Evolutionary conservation across 164 flowering plant genomes (phyloP), one percentile per base, ranked within the genome.

Genomic region (Chimonanthus praecox): DNA sequence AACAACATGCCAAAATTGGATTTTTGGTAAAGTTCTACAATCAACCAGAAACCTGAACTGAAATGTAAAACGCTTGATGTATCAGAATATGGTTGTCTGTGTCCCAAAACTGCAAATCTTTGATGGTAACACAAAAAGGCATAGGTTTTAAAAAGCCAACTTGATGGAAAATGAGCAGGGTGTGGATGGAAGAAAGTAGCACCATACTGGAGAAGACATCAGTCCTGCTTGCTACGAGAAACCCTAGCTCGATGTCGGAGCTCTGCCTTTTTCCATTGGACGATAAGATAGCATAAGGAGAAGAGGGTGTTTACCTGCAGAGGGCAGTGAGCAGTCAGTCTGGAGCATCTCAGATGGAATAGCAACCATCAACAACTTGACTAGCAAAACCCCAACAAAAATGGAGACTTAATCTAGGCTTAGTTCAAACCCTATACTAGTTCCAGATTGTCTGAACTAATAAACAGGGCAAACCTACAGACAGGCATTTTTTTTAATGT

Each of bases 201-300:
- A 54, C 60, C 60, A 44, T 44, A 11, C 18, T 47, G 20, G 46
- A 43, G 21, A 2, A 51, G 54, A 70, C 50, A 60, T 83, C 73
- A 90, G 49, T 90, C 94, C 76, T 84, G 78, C 85, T 92, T 92
- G 83, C 74, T 77, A 49, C 80, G 85, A 67, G 91, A 68, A 72
- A 83, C 82, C 83, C 94, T 86, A 68, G 97, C 94, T 7, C 90
- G 89, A 76, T 94, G 95, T 73, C 84, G 85, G 9, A 92, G 95
- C 74, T 94, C 97, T 48, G 98, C 97, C 67, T 47, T 88, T 81
- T 94, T 94, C 98, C 98, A 94, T 73, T 76, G 81, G 49, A 92
- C 90, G 7, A 94, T 89, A 60, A 88, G 82, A 68, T 82, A 70
- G 77, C 97, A 92, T 70, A 91, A 68, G 3, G 90, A 82, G 70